Base-by-base conservation (phyloP, 352 stramenopile genomes). In the Phytophthora pistaciae region DNA sequence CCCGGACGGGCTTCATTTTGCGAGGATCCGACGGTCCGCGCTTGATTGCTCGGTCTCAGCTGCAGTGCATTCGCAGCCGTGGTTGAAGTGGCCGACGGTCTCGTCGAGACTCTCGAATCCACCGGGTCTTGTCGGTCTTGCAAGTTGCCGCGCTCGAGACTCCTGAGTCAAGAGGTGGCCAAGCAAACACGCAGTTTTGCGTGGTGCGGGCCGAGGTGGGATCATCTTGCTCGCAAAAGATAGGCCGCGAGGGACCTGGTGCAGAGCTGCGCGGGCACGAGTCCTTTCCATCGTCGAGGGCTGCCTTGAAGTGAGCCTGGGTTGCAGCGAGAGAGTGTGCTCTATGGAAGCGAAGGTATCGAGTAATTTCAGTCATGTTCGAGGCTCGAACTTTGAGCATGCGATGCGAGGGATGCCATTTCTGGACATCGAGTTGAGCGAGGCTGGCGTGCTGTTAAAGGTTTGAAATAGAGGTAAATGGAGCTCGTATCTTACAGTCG, bases 11-110 rank as follows among this genome's bases (percentile, higher is more conserved):
- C 46, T 38, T 10, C 56, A 53, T 16, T 42, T 63, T 56, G 50
- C 50, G 50, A 38, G 36, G 18, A 29, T 40, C 20, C 56, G 40
- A 20, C 25, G 23, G 25, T 36, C 9, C 16, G 23, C 31, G 23
- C 31, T 55, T 64, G 57, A 64, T 54, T 64, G 40, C 57, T 53
- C 21, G 21, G 33, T 14, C 21, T 56, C 50, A 56, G 50, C 50
- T 56, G 50, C 23, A 40, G 14, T 13, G 18, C 50, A 40, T 40
- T 56, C 25, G 57, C 27, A 48, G 40, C 58, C 27, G 44, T 29
- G 46, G 58, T 56, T 64, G 58, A 64, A 64, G 40, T 44, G 44
- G 13, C 23, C 23, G 50, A 42, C 36, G 7, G 25, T 21, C 11
- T 14, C 10, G 50, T 36, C 8, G 9, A 55, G n/a, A 55, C 29